phyloP scores from a whole-genome alignment of 768 basidiomycete genomes.

The Mrakia hoshinonis region DNA sequence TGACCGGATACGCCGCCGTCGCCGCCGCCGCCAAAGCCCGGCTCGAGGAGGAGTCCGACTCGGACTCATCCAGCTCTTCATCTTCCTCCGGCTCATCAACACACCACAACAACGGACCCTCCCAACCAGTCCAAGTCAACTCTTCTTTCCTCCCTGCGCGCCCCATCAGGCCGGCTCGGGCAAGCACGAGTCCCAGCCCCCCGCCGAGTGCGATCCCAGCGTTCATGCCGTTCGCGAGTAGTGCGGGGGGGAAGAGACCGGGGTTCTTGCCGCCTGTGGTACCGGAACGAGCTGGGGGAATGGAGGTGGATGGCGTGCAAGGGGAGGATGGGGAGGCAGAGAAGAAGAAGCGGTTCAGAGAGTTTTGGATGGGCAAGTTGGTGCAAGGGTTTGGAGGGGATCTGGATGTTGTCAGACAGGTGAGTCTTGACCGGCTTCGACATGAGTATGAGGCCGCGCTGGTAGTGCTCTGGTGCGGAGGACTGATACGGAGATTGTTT shows the following conservation, averaged over 20 bases:
- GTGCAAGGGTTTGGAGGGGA: conserved; percentile 76
- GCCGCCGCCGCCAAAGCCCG: conserved; percentile 5
- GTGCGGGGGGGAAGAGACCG: conserved; percentile 8
- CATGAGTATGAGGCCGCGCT: too few species aligned
- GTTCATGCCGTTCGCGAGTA: conserved; percentile 13
- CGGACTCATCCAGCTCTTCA: background rate
- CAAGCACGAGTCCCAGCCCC: conserved; percentile 18
- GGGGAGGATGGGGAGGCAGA: conserved; percentile 46
- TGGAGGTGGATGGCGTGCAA: conserved; percentile 27
- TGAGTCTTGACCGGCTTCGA: conserved; percentile 37
- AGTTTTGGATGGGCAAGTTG: conserved; percentile 79
- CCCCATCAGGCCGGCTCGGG: background rate
- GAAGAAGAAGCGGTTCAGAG: conserved; percentile 61
- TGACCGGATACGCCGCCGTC: background rate
- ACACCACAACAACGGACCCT: background rate
- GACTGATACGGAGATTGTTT: background rate
- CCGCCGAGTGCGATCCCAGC: conserved; percentile 20
- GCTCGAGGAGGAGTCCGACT: background rate
- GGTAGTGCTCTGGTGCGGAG: background rate
- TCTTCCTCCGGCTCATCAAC: background rate
- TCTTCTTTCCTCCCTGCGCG: background rate
- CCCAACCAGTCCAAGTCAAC: conserved; percentile 2
- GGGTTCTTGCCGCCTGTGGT: conserved; percentile 5
- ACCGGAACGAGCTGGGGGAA: conserved; percentile 9
- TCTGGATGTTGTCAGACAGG: conserved; percentile 74